These are phyloP conservation scores for Fusarium compactum DNA, from an alignment of 2,329 filamentous ascomycete genomes.

Conservation along the genomic window DNA sequence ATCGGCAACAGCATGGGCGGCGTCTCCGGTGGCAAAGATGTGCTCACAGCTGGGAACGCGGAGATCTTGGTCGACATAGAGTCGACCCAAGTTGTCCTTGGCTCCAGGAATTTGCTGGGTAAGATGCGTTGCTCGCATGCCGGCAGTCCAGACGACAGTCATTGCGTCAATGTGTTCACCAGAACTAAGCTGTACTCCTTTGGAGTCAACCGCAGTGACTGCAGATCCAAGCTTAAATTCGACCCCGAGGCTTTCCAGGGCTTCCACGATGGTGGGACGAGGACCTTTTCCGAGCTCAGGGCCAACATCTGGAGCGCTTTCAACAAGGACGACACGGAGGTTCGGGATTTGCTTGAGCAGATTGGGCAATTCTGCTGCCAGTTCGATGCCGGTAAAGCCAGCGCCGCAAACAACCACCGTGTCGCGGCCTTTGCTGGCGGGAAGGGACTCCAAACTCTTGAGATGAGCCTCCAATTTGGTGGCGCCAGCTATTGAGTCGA, in stretches of 20 bases:
- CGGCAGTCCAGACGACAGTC: constrained; percentile 55
- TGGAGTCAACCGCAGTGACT: constrained; percentile 43
- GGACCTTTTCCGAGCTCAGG: constrained; percentile 51
- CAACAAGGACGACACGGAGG: constrained; percentile 48
- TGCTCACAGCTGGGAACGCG: background rate
- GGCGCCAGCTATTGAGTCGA: constrained; percentile 50
- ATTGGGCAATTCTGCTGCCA: constrained; percentile 48
- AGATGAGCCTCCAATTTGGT: constrained; percentile 50
- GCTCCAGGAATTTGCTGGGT: constrained; percentile 50
- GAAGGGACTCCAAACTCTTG: constrained; percentile 17
- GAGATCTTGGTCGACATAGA: constrained; percentile 23
- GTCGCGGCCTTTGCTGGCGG: constrained; percentile 45
- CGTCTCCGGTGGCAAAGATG: constrained; percentile 50
- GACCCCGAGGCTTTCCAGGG: constrained; percentile 47
- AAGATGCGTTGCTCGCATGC: constrained; percentile 49
- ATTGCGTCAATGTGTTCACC: constrained; percentile 51
- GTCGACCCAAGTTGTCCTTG: constrained; percentile 47
- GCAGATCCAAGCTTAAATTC: constrained; percentile 48
- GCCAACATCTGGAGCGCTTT: constrained; percentile 46
- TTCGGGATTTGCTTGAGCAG: constrained; percentile 35
- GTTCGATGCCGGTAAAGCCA: constrained; percentile 54
- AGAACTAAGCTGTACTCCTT: constrained; percentile 44
- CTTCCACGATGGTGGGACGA: constrained; percentile 50
- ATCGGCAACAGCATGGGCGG: constrained; percentile 47
- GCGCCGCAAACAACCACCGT: constrained; percentile 53